phyloP scores from a whole-genome alignment of 345 rosid genomes.

The Carallia pectinifolia region DNA sequence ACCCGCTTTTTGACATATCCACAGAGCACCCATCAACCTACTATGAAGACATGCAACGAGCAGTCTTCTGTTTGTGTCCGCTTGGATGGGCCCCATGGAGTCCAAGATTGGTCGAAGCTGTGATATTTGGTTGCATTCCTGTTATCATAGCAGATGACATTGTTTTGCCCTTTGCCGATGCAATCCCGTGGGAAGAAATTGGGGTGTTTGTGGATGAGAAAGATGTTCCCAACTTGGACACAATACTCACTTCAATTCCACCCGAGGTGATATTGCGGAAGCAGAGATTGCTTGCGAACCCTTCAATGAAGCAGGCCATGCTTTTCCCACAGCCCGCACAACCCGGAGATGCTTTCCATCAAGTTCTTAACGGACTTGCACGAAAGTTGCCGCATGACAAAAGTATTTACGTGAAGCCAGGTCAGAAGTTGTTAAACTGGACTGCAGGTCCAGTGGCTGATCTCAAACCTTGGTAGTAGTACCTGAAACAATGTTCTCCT shows the following conservation, averaged over 20 bases:
- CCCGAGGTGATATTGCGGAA: constrained; percentile 75
- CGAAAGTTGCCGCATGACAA: constrained; percentile 70
- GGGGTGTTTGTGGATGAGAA: constrained; percentile 85
- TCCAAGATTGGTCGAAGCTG: constrained; percentile 94
- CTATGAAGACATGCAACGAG: constrained; percentile 95
- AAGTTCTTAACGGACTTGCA: constrained; percentile 77
- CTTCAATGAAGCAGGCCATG: constrained; percentile 88
- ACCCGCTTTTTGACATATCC: constrained; percentile 88
- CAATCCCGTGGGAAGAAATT: constrained; percentile 95
- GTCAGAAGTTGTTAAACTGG: constrained; percentile 76
- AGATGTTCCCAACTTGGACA: constrained; percentile 77
- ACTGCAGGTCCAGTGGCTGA: constrained; percentile 84
- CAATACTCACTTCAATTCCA: constrained; percentile 78
- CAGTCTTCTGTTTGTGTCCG: constrained; percentile 86
- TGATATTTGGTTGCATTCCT: constrained; percentile 96
- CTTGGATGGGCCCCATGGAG: constrained; percentile 99
- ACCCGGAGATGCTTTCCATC: constrained; percentile 83
- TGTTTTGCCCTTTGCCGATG: constrained; percentile 89
- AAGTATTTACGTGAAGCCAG: constrained; percentile 51
- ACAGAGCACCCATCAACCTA: constrained; percentile 91
- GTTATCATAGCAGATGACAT: constrained; percentile 94
- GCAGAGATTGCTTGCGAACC: constrained; percentile 89
- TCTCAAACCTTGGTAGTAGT: constrained; percentile 73
- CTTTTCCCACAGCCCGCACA: constrained; percentile 83
- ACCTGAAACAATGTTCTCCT: too few species aligned